Conservation (phyloP, 2,329 filamentous ascomycete species). For the Fusarium pseudonygamai region DNA sequence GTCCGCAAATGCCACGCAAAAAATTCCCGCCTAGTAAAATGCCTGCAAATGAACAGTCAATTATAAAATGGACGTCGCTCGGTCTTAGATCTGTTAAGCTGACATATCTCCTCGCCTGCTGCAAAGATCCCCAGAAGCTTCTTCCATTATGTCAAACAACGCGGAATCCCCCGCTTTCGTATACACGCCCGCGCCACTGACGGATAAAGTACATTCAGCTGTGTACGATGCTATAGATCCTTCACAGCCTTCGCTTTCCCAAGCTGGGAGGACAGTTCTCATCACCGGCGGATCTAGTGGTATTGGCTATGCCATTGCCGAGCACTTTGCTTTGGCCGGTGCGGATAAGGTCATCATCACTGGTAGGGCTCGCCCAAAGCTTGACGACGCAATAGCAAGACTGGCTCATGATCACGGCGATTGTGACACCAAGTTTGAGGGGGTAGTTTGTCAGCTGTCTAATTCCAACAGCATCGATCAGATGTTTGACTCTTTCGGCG, state of each 20-base stretch:
- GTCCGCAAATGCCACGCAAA: not conserved
- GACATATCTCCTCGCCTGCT: not conserved
- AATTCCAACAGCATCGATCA: not conserved
- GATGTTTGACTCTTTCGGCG: not conserved
- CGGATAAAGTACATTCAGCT: not conserved
- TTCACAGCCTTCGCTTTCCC: not conserved
- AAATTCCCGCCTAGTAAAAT: too few relatives aligned
- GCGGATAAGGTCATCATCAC: not conserved
- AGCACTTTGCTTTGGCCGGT: not conserved
- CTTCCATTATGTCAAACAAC: not conserved
- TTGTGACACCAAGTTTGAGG: not conserved
- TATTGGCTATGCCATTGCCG: not conserved
- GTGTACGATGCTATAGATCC: not conserved
- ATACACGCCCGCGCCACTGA: not conserved
- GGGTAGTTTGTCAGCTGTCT: not conserved
- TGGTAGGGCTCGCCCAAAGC: not conserved
- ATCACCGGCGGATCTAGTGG: not conserved
- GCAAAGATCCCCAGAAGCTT: not conserved
- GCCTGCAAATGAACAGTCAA: not conserved
- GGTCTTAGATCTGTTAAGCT: not conserved
- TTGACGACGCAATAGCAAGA: not conserved
- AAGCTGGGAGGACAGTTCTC: not conserved
- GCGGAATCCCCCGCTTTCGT: not conserved
- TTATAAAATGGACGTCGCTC: not conserved
- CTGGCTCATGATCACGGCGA: not conserved